A percentile compares a stretch with the other conserved stretches of the same genome.
phyloP scores from a whole-genome alignment of 2,329 filamentous ascomycete species.

The Pseudocercospora fuligena region DNA sequence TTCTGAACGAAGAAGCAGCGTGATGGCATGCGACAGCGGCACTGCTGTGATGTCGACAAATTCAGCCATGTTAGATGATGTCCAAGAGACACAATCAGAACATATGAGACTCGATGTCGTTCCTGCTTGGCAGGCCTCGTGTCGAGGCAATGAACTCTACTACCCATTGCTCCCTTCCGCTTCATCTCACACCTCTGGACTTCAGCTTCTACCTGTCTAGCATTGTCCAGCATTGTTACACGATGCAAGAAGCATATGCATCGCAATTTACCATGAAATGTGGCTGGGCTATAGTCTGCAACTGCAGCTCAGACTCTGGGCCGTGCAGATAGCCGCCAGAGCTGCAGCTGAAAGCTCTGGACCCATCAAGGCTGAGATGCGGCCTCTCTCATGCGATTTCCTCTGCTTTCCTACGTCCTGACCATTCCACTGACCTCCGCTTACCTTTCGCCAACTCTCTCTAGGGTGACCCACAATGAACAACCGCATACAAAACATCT shows the following conservation, averaged over 20 bases:
- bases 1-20: no score
- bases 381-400: not conserved
- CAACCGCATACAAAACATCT: not conserved
- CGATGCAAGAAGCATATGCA: no score
- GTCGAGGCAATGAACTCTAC: not conserved
- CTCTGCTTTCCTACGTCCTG: not conserved
- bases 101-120: no score
- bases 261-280: not conserved
- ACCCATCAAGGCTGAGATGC: not conserved
- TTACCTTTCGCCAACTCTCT: not conserved
- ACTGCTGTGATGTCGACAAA: no score
- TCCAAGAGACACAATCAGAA: no score
- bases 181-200: not conserved
- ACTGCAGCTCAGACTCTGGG: not conserved
- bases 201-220: not conserved
- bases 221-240: not conserved
- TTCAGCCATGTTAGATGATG: no score
- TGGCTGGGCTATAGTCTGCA: not conserved
- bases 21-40: no score
- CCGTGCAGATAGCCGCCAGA: constrained; percentile 2
- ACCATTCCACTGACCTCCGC: not conserved
- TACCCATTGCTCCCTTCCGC: not conserved
- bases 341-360: constrained; percentile 21
- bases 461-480: not conserved
- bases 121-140: not conserved